Evolutionary conservation across 768 basidiomycete genomes (phyloP), one percentile per base, ranked within the genome.

Genomic region (Tylopilus subfusipes): DNA sequence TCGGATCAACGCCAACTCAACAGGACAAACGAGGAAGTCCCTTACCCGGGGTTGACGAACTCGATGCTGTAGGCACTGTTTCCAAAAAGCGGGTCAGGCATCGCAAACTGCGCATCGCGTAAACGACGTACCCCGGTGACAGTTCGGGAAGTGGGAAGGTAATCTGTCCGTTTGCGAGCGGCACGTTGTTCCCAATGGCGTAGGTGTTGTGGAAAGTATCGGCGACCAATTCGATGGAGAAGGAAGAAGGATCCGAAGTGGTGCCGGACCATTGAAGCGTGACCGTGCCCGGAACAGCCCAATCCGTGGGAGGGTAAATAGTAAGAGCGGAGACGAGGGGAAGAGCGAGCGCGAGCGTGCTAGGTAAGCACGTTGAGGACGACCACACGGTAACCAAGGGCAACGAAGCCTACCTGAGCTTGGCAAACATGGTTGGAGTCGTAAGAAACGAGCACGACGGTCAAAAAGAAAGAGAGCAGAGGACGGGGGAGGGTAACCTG

Each of bases 141-240:
- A 86, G 74, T 19, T 72, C 47, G 18, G 83, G 83, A 4, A 86
- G 55, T 0, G 48, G 36, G n/a, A 86, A 14, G 1, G 72, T 73
- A 3, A 34, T 0, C 21, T 48, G 39, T 27, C 52, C 52, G 5
- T 53, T 47, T 6, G 14, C 22, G 11, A 46, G 48, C 14, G 9
- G 53, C 2, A 87, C 72, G 55, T 80, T 82, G 74, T 78, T 84
- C 13, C 76, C 78, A 51, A 88, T 75, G 43, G 79, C 84, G 45
- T 76, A 80, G 0, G 73, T 50, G 52, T 81, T 68, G 71, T 85
- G 72, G 77, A 86, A 87, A 1, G 27, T 22, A 0, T 60, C 18
- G 68, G 84, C 82, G 45, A 58, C 48, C 51, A 87, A 68, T 66
- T 80, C 74, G 16, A 86, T 31, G 19, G 77, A 71, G 62, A 78